Conservation (phyloP, 2,329 filamentous ascomycete genomes). For the Fusarium sp. region DNA sequence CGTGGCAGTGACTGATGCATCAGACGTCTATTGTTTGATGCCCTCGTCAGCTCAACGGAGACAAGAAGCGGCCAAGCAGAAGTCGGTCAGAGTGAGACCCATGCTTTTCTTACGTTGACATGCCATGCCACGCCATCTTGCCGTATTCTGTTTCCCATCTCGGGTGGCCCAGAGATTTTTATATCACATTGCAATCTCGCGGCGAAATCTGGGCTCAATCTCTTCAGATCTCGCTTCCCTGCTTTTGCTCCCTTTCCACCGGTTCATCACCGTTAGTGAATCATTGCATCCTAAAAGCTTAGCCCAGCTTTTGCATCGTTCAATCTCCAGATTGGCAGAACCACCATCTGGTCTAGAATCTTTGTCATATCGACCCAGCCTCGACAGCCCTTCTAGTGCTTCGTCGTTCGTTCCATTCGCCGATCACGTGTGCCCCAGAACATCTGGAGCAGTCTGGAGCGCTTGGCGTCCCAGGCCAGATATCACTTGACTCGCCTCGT, state of each 20-base stretch:
- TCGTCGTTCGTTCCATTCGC: constrained; percentile 12
- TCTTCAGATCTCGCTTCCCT: constrained; percentile 29
- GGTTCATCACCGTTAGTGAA: neutral
- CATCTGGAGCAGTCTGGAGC: constrained; percentile 20
- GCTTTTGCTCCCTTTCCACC: neutral
- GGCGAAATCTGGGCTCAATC: constrained; percentile 16
- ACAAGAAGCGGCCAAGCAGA: constrained; percentile 10
- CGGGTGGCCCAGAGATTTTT: constrained; percentile 22
- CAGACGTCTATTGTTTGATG: constrained; percentile 30
- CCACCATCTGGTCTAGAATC: neutral
- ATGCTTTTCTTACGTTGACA: constrained; percentile 11
- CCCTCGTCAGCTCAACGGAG: constrained; percentile 4
- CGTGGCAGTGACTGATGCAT: constrained; percentile 13
- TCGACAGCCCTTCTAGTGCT: neutral
- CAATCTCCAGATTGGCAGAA: neutral
- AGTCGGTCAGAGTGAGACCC: constrained; percentile 19
- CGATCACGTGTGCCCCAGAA: constrained; percentile 22
- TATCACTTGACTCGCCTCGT: constrained; percentile 16
- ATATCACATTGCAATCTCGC: constrained; percentile 31
- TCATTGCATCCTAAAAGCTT: neutral
- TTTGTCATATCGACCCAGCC: neutral
- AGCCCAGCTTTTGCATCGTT: neutral
- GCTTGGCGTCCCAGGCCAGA: constrained; percentile 11
- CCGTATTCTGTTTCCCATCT: constrained; percentile 25
- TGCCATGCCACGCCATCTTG: constrained; percentile 28